Percentiles rank a stretch among this genome's conserved stretches.
These are phyloP conservation scores for Salinomyces thailandicus DNA, from an alignment of 2,329 filamentous ascomycete species.

Conservation along the genomic window DNA sequence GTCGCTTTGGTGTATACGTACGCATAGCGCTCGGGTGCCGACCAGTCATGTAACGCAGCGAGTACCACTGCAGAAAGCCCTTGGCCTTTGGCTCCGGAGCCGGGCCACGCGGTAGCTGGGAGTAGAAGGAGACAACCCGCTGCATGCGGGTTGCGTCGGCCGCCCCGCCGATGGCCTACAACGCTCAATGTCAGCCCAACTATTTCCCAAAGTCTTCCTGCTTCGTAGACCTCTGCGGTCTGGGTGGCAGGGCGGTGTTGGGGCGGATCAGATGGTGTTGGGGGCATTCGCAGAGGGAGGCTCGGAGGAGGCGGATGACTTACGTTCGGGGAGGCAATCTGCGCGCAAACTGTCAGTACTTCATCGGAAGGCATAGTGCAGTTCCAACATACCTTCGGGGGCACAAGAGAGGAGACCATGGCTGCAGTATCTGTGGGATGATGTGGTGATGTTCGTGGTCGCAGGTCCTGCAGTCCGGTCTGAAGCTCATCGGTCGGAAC, in stretches of 20 bases:
- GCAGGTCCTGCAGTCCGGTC: background rate
- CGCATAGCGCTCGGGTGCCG: slow-evolving; percentile 82
- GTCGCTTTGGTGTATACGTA: slow-evolving; percentile 44
- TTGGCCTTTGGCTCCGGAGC: slow-evolving; percentile 74
- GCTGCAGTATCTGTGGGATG: slow-evolving; percentile 14
- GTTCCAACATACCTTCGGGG: slow-evolving; percentile 70
- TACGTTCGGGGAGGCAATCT: slow-evolving; percentile 82
- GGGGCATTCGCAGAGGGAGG: background rate
- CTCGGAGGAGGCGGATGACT: slow-evolving; percentile 29
- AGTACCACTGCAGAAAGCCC: slow-evolving; percentile 80
- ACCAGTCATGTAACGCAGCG: slow-evolving; percentile 69
- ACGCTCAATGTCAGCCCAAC: slow-evolving; percentile 18
- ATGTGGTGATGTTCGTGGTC: background rate
- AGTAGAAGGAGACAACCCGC: slow-evolving; percentile 96
- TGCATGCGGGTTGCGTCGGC: slow-evolving; percentile 97
- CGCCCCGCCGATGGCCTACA: slow-evolving; percentile 82
- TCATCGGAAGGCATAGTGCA: slow-evolving; percentile 5
- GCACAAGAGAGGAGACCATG: slow-evolving; percentile 78
- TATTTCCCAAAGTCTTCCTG: too few relatives aligned
- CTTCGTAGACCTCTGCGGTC: background rate
- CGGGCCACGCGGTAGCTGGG: slow-evolving; percentile 87
- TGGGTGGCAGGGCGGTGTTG: too few relatives aligned
- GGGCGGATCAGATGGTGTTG: too few relatives aligned
- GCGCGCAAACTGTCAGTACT: slow-evolving; percentile 18
- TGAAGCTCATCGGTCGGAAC: background rate